Evolutionary conservation across 73 alveolate genomes (phyloP).

Genomic region (Stentor roeselii): DNA sequence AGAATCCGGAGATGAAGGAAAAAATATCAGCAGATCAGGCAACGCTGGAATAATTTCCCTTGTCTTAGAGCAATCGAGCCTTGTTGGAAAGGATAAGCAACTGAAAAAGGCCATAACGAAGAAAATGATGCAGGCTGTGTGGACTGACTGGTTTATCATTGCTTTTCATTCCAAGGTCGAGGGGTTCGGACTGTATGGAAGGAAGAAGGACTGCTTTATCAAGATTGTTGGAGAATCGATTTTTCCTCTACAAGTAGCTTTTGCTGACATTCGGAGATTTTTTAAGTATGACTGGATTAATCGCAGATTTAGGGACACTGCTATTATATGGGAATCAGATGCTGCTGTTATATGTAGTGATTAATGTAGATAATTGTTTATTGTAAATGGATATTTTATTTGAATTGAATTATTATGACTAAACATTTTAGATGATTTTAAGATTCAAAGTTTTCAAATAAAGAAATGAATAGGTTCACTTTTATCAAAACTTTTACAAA

Average conservation of each 20-base stretch:
- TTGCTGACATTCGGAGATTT: not conserved
- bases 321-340: not conserved
- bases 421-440: too few species aligned
- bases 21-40: not conserved
- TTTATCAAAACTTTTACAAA: too few species aligned
- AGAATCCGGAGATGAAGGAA: not conserved
- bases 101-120: not conserved
- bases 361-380: too few species aligned
- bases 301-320: not conserved
- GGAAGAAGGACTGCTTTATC: not conserved
- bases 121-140: not conserved
- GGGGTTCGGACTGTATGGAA: not conserved
- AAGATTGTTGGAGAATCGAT: not conserved
- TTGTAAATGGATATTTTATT: too few species aligned
- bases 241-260: not conserved
- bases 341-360: not conserved
- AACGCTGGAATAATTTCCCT: not conserved
- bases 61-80: not conserved
- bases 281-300: not conserved
- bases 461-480: too few species aligned
- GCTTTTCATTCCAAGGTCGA: not conserved
- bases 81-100: not conserved
- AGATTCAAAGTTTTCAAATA: too few species aligned
- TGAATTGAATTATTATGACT: too few species aligned
- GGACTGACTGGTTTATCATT: constrained; percentile 5